phyloP scores from a whole-genome alignment of 2,329 filamentous ascomycete genomes.

The Fusarium domesticum region DNA sequence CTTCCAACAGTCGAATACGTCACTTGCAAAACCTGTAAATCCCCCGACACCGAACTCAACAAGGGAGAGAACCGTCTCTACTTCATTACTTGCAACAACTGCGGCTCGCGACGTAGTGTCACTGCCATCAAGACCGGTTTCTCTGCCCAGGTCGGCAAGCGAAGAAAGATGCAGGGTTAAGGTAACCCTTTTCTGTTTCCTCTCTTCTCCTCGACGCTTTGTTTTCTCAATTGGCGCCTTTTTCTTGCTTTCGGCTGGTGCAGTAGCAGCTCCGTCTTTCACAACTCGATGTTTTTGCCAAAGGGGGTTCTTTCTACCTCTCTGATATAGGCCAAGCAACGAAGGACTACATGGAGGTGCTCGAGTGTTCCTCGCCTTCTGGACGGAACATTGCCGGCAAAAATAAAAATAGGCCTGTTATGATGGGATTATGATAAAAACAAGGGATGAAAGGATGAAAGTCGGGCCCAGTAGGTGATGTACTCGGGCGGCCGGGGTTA shows the following conservation, averaged over 20 bases:
- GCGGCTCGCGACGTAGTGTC: constrained; percentile 79
- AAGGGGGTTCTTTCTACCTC: too few relatives aligned
- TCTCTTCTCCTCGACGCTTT: constrained; percentile 8
- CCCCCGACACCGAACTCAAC: constrained; percentile 90
- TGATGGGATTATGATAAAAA: constrained; percentile 10
- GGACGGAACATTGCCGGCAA: not conserved
- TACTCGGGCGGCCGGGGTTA: constrained; percentile 22
- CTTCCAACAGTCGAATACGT: constrained; percentile 76
- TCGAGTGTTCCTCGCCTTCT: not conserved
- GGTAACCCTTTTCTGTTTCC: constrained; percentile 6
- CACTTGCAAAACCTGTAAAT: constrained; percentile 97
- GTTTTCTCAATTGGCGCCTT: constrained; percentile 10
- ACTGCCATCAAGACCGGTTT: constrained; percentile 99
- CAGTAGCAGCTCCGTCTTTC: not conserved
- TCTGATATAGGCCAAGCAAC: not conserved
- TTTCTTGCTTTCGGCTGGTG: not conserved
- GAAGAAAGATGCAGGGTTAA: constrained; percentile 90
- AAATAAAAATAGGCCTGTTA: not conserved
- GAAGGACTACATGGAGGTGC: not conserved
- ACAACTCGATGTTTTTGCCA: not conserved
- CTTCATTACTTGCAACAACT: constrained; percentile 93
- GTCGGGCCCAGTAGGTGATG: constrained; percentile 13
- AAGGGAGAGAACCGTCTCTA: constrained; percentile 99
- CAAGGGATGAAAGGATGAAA: constrained; percentile 22
- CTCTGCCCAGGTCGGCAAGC: constrained; percentile 98